Percentiles rank a stretch among this genome's conserved stretches.
Conservation (phyloP, 345 rosid genomes). For the Nephelium lappaceum region DNA sequence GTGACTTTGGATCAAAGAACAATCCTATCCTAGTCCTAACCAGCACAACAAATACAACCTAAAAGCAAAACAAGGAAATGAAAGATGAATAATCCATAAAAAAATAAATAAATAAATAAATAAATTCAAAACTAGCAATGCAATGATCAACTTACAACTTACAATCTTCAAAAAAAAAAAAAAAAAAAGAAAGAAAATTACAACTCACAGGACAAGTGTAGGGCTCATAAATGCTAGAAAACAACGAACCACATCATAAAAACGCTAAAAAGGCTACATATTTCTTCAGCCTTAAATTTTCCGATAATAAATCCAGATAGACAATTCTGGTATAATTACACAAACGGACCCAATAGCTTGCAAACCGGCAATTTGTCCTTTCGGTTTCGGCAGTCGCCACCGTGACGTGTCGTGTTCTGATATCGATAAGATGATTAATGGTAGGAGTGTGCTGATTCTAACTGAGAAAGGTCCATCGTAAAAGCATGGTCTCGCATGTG, state of each 20-base stretch:
- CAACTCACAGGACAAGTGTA: too few relatives aligned
- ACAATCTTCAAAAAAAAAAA: too few relatives aligned
- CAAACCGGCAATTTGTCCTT: constrained; percentile 24
- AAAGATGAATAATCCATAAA: constrained; percentile 13
- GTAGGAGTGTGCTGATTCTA: constrained; percentile 4
- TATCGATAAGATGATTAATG: background rate
- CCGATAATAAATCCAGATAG: background rate
- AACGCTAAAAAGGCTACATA: too few relatives aligned
- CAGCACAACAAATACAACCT: too few relatives aligned
- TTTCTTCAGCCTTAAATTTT: background rate
- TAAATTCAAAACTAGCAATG: constrained; percentile 5
- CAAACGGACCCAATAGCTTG: background rate
- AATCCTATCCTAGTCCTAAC: too few relatives aligned
- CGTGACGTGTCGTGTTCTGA: background rate
- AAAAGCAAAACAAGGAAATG: background rate
- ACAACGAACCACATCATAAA: too few relatives aligned
- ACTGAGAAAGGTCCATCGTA: background rate
- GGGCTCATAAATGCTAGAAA: background rate
- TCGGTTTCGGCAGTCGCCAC: constrained; percentile 32
- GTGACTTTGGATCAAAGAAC: too few relatives aligned
- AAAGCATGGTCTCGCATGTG: background rate
- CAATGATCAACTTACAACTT: background rate
- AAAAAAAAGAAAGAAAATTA: too few relatives aligned
- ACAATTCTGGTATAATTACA: background rate
- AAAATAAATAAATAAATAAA: constrained; percentile 16